phyloP scores from a whole-genome alignment of 176 grass and related monocot species.

The Rhynchospora tenuis region DNA sequence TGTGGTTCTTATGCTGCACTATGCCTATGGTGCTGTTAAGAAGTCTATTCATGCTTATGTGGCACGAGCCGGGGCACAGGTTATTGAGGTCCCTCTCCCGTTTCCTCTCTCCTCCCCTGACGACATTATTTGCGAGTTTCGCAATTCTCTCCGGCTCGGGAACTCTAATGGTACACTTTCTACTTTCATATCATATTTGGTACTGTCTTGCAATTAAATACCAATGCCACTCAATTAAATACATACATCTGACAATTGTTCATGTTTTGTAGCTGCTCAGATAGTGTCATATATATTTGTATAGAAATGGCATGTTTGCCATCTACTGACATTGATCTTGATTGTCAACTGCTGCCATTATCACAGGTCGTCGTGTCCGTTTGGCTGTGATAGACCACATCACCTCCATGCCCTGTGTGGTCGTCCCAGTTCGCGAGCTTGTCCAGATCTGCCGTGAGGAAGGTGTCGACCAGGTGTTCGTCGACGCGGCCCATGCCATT shows the following conservation, averaged over 20 bases:
- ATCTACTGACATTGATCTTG: not conserved
- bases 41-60: conserved; percentile 93
- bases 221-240: not conserved
- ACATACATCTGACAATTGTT: not conserved
- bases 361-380: conserved; percentile 46
- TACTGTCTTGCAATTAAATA: not conserved
- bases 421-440: conserved; percentile 86
- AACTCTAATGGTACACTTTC: conserved; percentile 35
- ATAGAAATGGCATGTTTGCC: not conserved
- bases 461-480: conserved; percentile 78
- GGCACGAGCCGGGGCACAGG: conserved; percentile 67
- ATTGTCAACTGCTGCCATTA: conserved; percentile 1
- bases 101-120: conserved; percentile 60
- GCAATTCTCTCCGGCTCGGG: conserved; percentile 48
- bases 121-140: conserved; percentile 70
- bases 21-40: conserved; percentile 87
- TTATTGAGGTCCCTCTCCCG: conserved; percentile 87
- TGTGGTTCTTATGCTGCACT: conserved; percentile 88
- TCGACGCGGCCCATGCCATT: conserved; percentile 79
- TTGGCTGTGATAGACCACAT: conserved; percentile 94
- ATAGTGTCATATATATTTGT: not conserved
- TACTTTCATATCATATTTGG: not conserved
- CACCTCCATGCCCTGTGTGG: conserved; percentile 90
- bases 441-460: conserved; percentile 77
- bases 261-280: not conserved